Evolutionary conservation across 2,329 filamentous ascomycete species (phyloP).

Genomic region (Fusarium acutatum): DNA sequence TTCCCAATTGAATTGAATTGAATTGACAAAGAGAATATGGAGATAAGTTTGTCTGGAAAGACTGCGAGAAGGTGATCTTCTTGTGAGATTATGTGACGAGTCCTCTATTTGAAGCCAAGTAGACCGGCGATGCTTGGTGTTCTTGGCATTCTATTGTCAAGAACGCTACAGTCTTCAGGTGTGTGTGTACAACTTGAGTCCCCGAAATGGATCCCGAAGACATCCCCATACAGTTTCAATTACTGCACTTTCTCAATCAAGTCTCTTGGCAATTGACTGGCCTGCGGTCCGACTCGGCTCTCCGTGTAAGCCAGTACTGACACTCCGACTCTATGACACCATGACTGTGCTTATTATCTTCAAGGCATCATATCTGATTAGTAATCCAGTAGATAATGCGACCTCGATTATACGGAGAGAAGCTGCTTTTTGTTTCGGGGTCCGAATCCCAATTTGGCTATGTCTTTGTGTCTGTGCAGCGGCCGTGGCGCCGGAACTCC

Average conservation of each 20-base stretch:
- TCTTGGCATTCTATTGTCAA: background rate
- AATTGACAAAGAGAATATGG: accelerated
- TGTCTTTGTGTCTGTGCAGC: background rate
- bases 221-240: background rate
- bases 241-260: accelerated
- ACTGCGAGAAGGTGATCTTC: accelerated
- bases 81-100: background rate
- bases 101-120: constrained; percentile 7
- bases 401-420: no score
- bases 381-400: accelerated
- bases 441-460: background rate
- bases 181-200: background rate
- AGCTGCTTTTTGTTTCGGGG: background rate
- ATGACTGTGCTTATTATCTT: background rate
- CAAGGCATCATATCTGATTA: background rate
- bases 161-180: background rate
- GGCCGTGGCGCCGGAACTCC: background rate
- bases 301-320: background rate
- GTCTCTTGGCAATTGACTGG: background rate
- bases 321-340: no score
- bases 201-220: constrained; percentile 18
- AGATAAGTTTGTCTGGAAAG: accelerated
- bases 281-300: background rate
- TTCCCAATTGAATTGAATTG: background rate
- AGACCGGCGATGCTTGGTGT: background rate